Evolutionary conservation across 2,329 filamentous ascomycete genomes (phyloP), one percentile per base, ranked within the genome.

Genomic region (Calonectria hongkongensis): DNA sequence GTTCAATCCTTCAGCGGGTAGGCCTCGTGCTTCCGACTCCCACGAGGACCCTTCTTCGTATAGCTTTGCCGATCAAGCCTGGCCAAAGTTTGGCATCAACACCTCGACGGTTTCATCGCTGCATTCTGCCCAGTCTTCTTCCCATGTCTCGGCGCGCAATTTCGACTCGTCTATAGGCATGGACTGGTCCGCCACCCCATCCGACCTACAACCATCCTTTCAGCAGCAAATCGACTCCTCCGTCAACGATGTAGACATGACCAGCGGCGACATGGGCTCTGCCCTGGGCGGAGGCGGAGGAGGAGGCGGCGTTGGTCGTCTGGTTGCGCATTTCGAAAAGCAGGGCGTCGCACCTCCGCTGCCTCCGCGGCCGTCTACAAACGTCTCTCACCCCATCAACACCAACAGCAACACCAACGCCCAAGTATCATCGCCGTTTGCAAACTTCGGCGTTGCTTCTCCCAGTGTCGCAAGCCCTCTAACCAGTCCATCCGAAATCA

Each of bases 261-360:
- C 54, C 27, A 76, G 79, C 43, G 76, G 79, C 43, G 73, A 76
- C 27, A 76, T 82, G 68, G 74, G 62, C 51, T 54, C 79, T n/a
- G 50, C 72, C 39, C 81, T 81, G 33, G 73, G 60, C 45, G 74
- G 72, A 39, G 74, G 79, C 43, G 81, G 83, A 33, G 73, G 60
- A 39, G 74, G 72, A 39, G 74, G 79, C 41, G 81, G 83, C 47
- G 84, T 86, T 63, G 81, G 84, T 56, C 83, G 83, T 56, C 74
- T 86, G 58, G 82, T 86, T 70, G 83, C 84, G 62, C 84, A 85
- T 63, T 86, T 86, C 75, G 85, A 86, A 66, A 85, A 82, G 70
- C 85, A 84, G 68, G 81, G 77, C 58, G 83, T 81, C 76, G 80
- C 80, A 47, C 84, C 81, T 47, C 81, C 83, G 47, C 79, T 85